A percentile compares a stretch with the other conserved stretches of the same genome.
These are phyloP conservation scores for Gossypium australe DNA, from an alignment of 345 rosid species.

Conservation along the genomic window DNA sequence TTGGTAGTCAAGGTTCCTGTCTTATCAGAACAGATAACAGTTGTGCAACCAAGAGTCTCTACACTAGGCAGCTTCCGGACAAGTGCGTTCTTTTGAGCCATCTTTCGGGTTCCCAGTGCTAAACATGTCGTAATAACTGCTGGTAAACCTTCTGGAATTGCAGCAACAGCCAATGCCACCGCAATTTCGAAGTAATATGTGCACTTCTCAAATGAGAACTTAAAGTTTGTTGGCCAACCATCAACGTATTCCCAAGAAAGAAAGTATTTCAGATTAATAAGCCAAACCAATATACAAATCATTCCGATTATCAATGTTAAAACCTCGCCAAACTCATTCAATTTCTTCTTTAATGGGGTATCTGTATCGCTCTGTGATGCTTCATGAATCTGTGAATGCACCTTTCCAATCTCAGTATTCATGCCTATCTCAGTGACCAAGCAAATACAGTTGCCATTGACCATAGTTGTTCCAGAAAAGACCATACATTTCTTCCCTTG, in stretches of 20 bases:
- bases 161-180: conserved; percentile 95
- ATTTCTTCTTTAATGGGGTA: conserved; percentile 92
- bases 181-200: conserved; percentile 98
- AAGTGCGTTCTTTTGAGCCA: conserved; percentile 96
- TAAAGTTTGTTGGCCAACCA: conserved; percentile 85
- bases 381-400: conserved; percentile 92
- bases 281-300: conserved; percentile 83
- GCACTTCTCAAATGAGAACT: conserved; percentile 95
- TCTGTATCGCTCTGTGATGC: conserved; percentile 86
- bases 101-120: conserved; percentile 92
- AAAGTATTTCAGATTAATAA: conserved; percentile 87
- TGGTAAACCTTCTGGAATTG: conserved; percentile 95
- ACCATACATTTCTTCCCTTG: conserved; percentile 89
- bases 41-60: conserved; percentile 94
- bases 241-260: conserved; percentile 88
- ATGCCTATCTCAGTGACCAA: conserved; percentile 78
- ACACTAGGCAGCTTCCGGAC: conserved; percentile 92
- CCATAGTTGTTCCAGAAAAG: conserved; percentile 84
- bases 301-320: conserved; percentile 77
- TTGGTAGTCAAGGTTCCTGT: conserved; percentile 93
- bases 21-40: conserved; percentile 89
- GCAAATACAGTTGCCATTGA: conserved; percentile 80
- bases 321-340: conserved; percentile 82
- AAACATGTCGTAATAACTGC: conserved; percentile 95
- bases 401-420: conserved; percentile 83